Evolutionary conservation across 345 rosid species (phyloP).

Genomic region (Pistacia integerrima): DNA sequence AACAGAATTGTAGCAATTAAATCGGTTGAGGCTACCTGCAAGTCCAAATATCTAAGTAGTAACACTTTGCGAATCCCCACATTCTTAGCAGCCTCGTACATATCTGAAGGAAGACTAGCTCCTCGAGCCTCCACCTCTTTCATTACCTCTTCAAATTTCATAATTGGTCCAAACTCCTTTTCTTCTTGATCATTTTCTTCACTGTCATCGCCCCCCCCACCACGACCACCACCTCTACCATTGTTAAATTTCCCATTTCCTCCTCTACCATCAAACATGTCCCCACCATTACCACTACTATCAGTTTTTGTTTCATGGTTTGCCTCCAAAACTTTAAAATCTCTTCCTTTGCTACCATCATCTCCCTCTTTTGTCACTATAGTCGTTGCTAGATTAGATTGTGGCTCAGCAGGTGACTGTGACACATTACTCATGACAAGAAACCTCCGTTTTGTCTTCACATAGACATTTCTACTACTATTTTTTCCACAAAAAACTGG

Average conservation of each 20-base stretch:
- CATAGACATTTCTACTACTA: slow-evolving; percentile 27
- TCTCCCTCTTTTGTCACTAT: slow-evolving; percentile 19
- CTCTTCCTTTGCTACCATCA: slow-evolving; percentile 24
- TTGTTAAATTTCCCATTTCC: slow-evolving; percentile 44
- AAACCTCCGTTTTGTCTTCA: slow-evolving; percentile 38
- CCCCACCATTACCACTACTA: slow-evolving; percentile 35
- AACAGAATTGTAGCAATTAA: background rate
- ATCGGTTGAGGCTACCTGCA: slow-evolving; percentile 46
- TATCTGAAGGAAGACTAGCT: slow-evolving; percentile 72
- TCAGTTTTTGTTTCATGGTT: slow-evolving; percentile 27
- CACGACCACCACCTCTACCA: slow-evolving; percentile 46
- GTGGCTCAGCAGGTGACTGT: slow-evolving; percentile 39
- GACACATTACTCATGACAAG: slow-evolving; percentile 38
- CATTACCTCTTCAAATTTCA: slow-evolving; percentile 78
- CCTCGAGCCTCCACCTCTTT: slow-evolving; percentile 70
- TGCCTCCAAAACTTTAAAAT: slow-evolving; percentile 26
- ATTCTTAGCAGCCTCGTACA: slow-evolving; percentile 79
- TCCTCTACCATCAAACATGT: slow-evolving; percentile 31
- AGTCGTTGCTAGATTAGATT: slow-evolving; percentile 24
- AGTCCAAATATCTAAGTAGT: slow-evolving; percentile 69
- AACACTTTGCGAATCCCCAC: slow-evolving; percentile 69
- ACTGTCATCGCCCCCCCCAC: slow-evolving; percentile 29
- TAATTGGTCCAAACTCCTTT: slow-evolving; percentile 73
- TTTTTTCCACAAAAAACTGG: slow-evolving; percentile 1
- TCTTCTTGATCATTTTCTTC: slow-evolving; percentile 58